Base-by-base conservation (phyloP, 257 asterid genomes). In the Apocynum venetum region DNA sequence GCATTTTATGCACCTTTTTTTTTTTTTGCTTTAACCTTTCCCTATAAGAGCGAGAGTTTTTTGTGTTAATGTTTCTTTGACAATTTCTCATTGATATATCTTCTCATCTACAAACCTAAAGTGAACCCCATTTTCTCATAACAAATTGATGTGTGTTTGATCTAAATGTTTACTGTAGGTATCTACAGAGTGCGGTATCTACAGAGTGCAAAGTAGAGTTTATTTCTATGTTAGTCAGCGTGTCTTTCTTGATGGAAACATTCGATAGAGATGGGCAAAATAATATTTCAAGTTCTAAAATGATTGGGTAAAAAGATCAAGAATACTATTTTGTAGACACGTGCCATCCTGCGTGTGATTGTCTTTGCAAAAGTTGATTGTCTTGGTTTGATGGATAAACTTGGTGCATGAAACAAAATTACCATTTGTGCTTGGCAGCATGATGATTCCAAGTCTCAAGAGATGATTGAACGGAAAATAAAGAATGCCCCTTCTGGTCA, bases 401-500 rank as follows among this genome's bases (percentile, higher is more conserved):
- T n/a, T 59, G 55, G 4, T 59, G 46, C 2, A 3, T 73, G 17
- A 79, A 49, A 47, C 43, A 20, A 49, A 77, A 5, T 38, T 53
- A 15, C 44, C 14, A 20, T 25, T n/a, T 79, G 10, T 85, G 52
- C 10, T 20, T 79, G 87, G 88, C 87, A 93, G 98, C 82, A 85
- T 72, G 97, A 92, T 78, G 98, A 92, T 40, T 82, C 96, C 47
- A 88, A 76, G 61, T 87, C 92, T 41, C 97, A 91, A 79, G 97
- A 92, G 77, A 87, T 84, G 76, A 85, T 90, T 72, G 98, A 93
- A 83, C 76, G 84, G 57, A 91, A 89, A 82, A 89, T 93, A 82
- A 85, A 88, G 85, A 84, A 95, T 78, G 97, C 97, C 0, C 98
- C 99, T 70, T 89, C 89, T 78, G 99, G 94, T 69, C 93, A 88